Evolutionary conservation across 2,329 filamentous ascomycete genomes (phyloP), one percentile per base, ranked within the genome.

Genomic region (Epichloe scottii): DNA sequence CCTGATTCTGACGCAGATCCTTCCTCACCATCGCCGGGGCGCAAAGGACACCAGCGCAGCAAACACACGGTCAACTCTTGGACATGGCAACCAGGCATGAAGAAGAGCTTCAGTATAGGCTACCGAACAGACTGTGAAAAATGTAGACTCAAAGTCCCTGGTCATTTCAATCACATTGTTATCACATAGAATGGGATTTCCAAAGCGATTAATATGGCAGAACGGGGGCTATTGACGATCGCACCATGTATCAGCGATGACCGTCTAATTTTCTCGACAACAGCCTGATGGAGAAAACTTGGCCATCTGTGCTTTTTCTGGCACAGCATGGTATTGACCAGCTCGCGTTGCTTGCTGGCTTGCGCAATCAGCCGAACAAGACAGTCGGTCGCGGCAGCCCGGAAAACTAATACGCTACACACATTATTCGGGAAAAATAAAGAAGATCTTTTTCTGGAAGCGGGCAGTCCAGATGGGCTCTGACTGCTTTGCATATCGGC

Each of bases 91-190:
- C 77, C 78, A 0, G 78, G 78, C 56, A 81, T 80, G 76, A 85
- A 84, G 67, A 79, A 78, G 63, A 81, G 77, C 54, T 84, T 89
- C 64, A 86, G 84, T 59, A 88, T 89, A 79, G 86, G 86, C 48
- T 89, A 84, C 68, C 74, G 85, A 55, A 76, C 82, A 12, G 85
- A 88, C 65, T 90, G 86, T 63, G 85, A 89, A 54, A 89, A 89
- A 66, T 90, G 86, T 67, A 77, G 76, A 43, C 74, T 78, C 62
- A 85, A 82, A 62, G 83, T 88, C 7, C 85, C 86, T 0, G 86
- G 86, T 1, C 86, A 90, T 63, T 89, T 88, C 62, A 89, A 85
- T 61, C 86, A 90, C 66, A 87, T 89, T 53, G 81, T 88, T 56
- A 75, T 82, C 59, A 79, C 78, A 46, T 81, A 79, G 72, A 56